Percentiles rank a stretch among this genome's conserved stretches.
Evolutionary conservation across 78 protist genomes (phyloP).

Genomic region (Dictyostelium intermedium): DNA sequence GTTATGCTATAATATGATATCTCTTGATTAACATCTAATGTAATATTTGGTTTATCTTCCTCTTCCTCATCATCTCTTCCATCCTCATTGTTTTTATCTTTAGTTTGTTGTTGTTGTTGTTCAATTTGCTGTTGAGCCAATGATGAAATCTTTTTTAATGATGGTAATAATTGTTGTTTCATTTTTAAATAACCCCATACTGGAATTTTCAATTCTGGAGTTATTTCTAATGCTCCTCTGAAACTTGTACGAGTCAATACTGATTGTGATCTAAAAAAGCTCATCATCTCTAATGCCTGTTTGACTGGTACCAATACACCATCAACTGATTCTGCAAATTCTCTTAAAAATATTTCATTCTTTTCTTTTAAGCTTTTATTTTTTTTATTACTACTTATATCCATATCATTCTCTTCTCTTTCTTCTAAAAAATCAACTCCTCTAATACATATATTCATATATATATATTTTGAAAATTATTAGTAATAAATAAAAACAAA

Average conservation of each 20-base stretch:
- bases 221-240: constrained; percentile 66
- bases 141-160: constrained; percentile 64
- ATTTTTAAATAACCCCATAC: constrained; percentile 69
- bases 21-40: constrained; percentile 53
- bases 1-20: constrained; percentile 24
- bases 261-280: constrained; percentile 78
- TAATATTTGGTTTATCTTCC: not conserved
- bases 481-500: too few relatives aligned
- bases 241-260: constrained; percentile 63
- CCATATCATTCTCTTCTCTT: constrained; percentile 15
- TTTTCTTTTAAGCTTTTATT: constrained; percentile 28
- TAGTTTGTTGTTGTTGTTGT: not conserved
- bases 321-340: constrained; percentile 67
- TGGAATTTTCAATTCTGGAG: constrained; percentile 19
- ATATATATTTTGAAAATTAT: too few relatives aligned
- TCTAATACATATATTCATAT: constrained; percentile 2
- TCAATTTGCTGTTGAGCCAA: constrained; percentile 4
- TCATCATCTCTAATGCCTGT: constrained; percentile 84
- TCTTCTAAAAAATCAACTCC: constrained; percentile 79
- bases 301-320: constrained; percentile 83
- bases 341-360: constrained; percentile 80
- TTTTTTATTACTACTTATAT: not conserved
- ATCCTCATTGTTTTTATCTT: not conserved
- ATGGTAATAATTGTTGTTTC: constrained; percentile 57
- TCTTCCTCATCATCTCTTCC: not conserved